Percentiles rank a stretch among this genome's conserved stretches.
Evolutionary conservation across 169 alveolate genomes (phyloP).

Genomic region (Perkinsus olseni): DNA sequence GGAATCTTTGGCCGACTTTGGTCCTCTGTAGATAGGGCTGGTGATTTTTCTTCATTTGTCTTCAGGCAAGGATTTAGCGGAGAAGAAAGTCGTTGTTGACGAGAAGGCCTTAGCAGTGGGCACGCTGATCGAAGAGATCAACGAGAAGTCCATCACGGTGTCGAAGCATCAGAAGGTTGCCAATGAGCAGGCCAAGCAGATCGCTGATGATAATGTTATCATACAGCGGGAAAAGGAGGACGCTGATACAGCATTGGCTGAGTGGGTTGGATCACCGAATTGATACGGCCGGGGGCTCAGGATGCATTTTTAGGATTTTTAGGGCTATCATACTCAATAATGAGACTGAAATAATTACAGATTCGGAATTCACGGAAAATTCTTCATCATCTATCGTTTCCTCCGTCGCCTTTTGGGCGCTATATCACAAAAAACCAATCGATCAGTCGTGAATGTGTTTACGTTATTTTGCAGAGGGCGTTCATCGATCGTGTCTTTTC

Average conservation of each 20-base stretch:
- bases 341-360: too few species aligned
- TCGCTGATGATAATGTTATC: slow-evolving; percentile 40
- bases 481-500: too few species aligned
- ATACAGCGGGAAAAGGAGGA: slow-evolving; percentile 59
- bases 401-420: too few species aligned
- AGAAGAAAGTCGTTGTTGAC: slow-evolving; percentile 71
- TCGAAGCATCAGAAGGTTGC: slow-evolving; percentile 65
- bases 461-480: too few species aligned
- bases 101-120: slow-evolving; percentile 69
- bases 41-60: background rate
- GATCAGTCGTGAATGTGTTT: too few species aligned
- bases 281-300: too few species aligned
- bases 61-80: slow-evolving; percentile 62
- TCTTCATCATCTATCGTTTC: too few species aligned
- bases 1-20: background rate
- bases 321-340: too few species aligned
- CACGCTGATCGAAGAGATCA: slow-evolving; percentile 64
- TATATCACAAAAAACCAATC: too few species aligned
- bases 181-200: slow-evolving; percentile 44
- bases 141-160: slow-evolving; percentile 67
- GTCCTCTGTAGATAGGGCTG: background rate
- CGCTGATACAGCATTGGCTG: slow-evolving; percentile 71
- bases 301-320: too few species aligned
- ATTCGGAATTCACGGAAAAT: too few species aligned
- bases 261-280: background rate